Base-by-base conservation (phyloP, 2,329 filamentous ascomycete genomes). In the Fusarium sp. region DNA sequence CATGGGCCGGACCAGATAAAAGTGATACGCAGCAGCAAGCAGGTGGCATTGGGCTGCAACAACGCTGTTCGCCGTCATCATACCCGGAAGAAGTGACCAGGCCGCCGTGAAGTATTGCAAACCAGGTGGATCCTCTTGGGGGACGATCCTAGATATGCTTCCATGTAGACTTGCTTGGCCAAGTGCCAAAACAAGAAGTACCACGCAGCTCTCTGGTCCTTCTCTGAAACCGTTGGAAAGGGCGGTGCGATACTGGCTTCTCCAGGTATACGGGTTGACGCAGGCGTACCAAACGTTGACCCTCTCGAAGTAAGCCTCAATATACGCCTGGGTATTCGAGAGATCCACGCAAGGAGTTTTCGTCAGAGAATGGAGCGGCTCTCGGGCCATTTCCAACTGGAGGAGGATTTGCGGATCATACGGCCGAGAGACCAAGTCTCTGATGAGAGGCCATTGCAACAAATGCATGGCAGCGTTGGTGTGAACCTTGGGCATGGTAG, bases 261-360 rank as follows among this genome's bases (percentile, higher is more conserved):
- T 87, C 94, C 94, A 97, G 2, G 91, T 93, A 81, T 94, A 94
- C 1, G 94, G 94, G 79, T 95, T 95, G 36, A 97, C 93, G 76
- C 93, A 95, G 11, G 94, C 94, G 78, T 96, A 96, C 92, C 94
- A 96, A 4, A 95, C 88, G 74, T 96, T 96, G 69, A 95, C 94
- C 47, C 92, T 88, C 67, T 93, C 91, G 78, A 96, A 97, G 81
- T 94, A 96, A 1, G 94, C 92, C 79, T 93, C 91, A 45, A 94
- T 92, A 80, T 95, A 95, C 5, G 91, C 88, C 56, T 91, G 88
- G 2, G 92, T 93, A 79, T 95, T 94, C 52, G 92, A 92, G 50
- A 95, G 84, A 80, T 95, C 93, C 68, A 95, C 88, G 74, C 88
- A 90, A 1, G 89, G 89, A 1, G 89, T 90, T 77, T 91, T 91